Evolutionary conservation across 106 monocot genomes (phyloP), one percentile per base, ranked within the genome.

Genomic region (Cymbidium sinense): DNA sequence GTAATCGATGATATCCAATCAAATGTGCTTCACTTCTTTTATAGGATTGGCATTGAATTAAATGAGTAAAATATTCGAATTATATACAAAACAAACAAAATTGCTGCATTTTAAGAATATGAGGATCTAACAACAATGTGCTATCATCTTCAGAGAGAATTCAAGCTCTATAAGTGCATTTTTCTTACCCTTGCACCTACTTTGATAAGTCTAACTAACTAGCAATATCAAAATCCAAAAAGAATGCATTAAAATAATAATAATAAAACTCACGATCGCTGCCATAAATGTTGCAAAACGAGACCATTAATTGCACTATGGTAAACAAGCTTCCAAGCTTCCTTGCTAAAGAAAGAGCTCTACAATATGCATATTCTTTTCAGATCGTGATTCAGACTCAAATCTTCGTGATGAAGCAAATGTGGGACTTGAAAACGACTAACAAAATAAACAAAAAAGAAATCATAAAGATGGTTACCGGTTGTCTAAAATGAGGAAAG

Each of bases 271-370:
- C 78, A 99, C 99, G 84, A 85, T 77, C 74, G 35, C 88, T n/a
- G n/a, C 89, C 75, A 99, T 75, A 77, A 99, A 99, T 37, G 99
- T 99, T 76, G 84, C 86, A 87, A 95, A 93, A 80, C 99, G n/a
- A 88, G 77, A n/a, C 99, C 99, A 86, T 93, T 74, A 75, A 85
- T 81, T 71, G 89, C 81, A 72, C n/a, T n/a, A n/a, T 95, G 90
- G 52, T 99, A 99, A 70, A 99, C 73, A 79, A 99, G 99, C 74
- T 83, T 92, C 99, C 99, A 99, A n/a, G 90, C 86, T 77, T 83
- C 89, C 82, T 19, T 50, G 77, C 31, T 71, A 87, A 90, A 65
- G 92, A 72, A 81, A 99, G 88, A 19, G 80, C 83, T 77, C 99
- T 76, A 82, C 95, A 78, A 90, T 95, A 92, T 95, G 92, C 99